Evolutionary conservation across 176 grass and related monocot genomes (phyloP).

Genomic region (Zoysia pacifica): DNA sequence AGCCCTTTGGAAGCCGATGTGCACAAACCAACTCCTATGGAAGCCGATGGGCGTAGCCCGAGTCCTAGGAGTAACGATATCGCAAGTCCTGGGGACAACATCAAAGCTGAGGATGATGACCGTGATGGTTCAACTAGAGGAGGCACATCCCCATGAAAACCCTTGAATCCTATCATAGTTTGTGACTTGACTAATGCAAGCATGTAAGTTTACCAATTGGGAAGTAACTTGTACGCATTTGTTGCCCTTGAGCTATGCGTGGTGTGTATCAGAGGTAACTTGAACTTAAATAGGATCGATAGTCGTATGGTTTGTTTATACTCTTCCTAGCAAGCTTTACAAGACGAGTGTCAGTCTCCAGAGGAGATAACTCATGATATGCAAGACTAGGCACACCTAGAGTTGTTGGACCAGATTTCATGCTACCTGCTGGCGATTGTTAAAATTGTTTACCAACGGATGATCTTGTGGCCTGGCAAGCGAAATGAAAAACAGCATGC

Average conservation of each 20-base stretch:
- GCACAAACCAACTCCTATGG: conserved; percentile 37
- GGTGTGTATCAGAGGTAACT: not conserved
- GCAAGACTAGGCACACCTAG: not conserved
- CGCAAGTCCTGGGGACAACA: conserved; percentile 47
- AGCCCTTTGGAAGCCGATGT: conserved; percentile 30
- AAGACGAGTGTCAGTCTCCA: not conserved
- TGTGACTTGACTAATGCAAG: not conserved
- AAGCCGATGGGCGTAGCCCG: conserved; percentile 30
- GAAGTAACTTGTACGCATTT: not conserved
- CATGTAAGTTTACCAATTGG: not conserved
- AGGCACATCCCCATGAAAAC: conserved; percentile 25
- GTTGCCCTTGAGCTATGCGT: not conserved
- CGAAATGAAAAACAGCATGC: too few species aligned
- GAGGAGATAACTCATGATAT: not conserved
- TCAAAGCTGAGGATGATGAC: not conserved
- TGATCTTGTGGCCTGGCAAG: too few species aligned
- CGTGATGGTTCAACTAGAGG: not conserved
- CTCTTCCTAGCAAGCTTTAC: not conserved
- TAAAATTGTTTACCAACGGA: not conserved
- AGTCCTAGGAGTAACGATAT: conserved; percentile 49
- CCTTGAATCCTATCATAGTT: not conserved
- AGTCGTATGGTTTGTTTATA: not conserved
- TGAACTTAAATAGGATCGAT: not conserved
- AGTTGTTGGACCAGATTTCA: not conserved
- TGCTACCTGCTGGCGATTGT: not conserved